Evolutionary conservation across 306 rosid genomes (phyloP), one percentile per base, ranked within the genome.

Genomic region (Trifolium fragiferum): DNA sequence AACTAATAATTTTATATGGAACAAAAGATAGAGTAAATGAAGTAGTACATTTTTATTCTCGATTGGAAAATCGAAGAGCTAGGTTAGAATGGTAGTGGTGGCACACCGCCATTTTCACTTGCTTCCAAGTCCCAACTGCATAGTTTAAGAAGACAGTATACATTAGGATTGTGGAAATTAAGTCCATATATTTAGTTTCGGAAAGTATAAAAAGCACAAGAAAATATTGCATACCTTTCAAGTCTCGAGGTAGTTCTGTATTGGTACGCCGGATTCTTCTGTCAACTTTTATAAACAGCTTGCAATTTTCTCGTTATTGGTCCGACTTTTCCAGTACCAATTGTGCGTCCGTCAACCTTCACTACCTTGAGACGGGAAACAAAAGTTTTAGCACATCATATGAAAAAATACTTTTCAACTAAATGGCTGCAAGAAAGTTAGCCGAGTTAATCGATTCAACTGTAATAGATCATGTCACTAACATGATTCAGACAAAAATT

Each of bases 321-420:
- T 51, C 97, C 97, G 30, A 90, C 90, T 83, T 87, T 76, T 72
- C 97, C 98, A 16, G 81, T 61, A 19, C 97, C 96, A 73, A 91
- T 84, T 55, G 58, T 75, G 51, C 94, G 98, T 3, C 98, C 97
- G 80, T 94, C 98, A 50, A 94, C 91, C 86, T 90, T 88, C 63
- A 90, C 90, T 23, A 88, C 96, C 98, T 91, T 81, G 13, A 57
- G n/a, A 10, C 41, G 10, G 49, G 60, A 63, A 35, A 33, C 76
- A 78, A 41, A 41, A 41, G 13, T 41, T 3, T 41, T 38, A 10
- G 47, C 5, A 3, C 4, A 43, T 43, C 47, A 43, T 11, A 43
- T 43, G 47, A 43, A 5, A 43, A 43, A 43, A 11, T 43, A 43
- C 13, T 3, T 11, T 11, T 43, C 15, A 11, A 43, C 47, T 41